A percentile compares a stretch with the other conserved stretches of the same genome.
These are phyloP conservation scores for Xerocomus tenax DNA, from an alignment of 1,284 basidiomycete species.

Conservation along the genomic window DNA sequence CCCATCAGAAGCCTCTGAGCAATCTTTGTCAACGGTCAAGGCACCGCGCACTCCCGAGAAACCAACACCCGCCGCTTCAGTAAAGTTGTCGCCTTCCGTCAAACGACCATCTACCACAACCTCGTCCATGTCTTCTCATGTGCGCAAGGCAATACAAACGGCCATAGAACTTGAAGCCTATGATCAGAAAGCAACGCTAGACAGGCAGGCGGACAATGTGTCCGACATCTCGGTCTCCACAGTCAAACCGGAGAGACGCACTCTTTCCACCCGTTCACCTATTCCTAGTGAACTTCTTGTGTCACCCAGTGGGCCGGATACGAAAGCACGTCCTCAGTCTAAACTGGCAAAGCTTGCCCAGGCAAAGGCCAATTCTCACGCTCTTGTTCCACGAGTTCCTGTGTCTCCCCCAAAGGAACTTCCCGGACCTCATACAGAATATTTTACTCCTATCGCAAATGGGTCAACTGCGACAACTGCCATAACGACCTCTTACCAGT, in stretches of 20 bases:
- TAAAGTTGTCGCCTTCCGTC: conserved; percentile 19
- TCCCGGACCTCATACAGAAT: conserved; percentile 49
- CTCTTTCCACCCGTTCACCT: conserved; percentile 2
- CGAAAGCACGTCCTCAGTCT: conserved; percentile 42
- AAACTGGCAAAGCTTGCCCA: conserved; percentile 65
- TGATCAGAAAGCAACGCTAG: conserved; percentile 13
- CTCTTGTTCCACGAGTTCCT: conserved; percentile 33
- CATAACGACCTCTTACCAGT: conserved; percentile 69
- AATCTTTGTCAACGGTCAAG: conserved; percentile 8
- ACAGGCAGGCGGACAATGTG: conserved; percentile 9
- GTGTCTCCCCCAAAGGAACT: conserved; percentile 29
- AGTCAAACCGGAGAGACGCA: conserved; percentile 11
- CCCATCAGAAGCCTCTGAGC: conserved; percentile 19
- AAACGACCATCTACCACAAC: conserved; percentile 27
- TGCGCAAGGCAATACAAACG: conserved; percentile 53
- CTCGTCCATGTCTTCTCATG: conserved; percentile 48
- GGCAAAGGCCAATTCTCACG: conserved; percentile 42
- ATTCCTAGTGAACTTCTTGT: conserved; percentile 9
- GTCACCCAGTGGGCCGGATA: conserved; percentile 13
- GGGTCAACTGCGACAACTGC: conserved; percentile 68
- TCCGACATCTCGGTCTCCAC: conserved; percentile 25
- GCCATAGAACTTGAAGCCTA: conserved; percentile 41
- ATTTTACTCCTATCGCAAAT: conserved; percentile 65
- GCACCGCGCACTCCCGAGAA: conserved; percentile 15
- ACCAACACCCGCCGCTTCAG: conserved; percentile 12